Percentiles rank a stretch among this genome's conserved stretches.
These are phyloP conservation scores for Diddensiella santjacobensis DNA, from an alignment of 805 yeast genomes.

Conservation along the genomic window DNA sequence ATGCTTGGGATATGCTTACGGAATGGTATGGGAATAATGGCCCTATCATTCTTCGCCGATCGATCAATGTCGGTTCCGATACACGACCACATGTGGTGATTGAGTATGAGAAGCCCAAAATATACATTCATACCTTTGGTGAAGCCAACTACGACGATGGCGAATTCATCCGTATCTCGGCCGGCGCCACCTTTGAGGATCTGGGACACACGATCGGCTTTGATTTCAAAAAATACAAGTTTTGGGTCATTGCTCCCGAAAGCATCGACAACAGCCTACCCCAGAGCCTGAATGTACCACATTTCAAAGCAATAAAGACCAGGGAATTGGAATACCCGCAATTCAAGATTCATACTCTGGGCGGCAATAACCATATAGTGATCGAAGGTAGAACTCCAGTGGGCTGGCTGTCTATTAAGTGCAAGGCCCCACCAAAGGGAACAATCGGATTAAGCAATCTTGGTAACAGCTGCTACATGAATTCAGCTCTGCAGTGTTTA, in stretches of 20 bases:
- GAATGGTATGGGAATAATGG: conserved; percentile 4
- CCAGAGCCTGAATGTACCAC: not conserved
- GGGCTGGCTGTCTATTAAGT: conserved; percentile 16
- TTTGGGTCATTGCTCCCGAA: not conserved
- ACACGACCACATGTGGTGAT: not conserved
- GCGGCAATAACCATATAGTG: conserved; percentile 5
- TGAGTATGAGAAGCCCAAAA: conserved; percentile 2
- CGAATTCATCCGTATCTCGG: not conserved
- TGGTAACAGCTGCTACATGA: conserved; percentile 94
- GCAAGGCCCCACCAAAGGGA: conserved; percentile 38
- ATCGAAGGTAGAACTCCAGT: conserved; percentile 16
- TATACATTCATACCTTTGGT: conserved; percentile 2
- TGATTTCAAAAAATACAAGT: not conserved
- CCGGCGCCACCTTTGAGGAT: not conserved
- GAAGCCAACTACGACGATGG: not conserved
- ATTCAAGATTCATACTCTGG: not conserved
- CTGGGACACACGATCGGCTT: not conserved
- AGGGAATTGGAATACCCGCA: not conserved
- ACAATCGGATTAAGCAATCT: conserved; percentile 61
- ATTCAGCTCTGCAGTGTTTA: conserved; percentile 87
- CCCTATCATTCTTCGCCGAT: not conserved
- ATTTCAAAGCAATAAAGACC: not conserved
- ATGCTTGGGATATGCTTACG: conserved; percentile 3
- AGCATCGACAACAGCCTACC: not conserved
- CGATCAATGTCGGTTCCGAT: not conserved